Base-by-base conservation (phyloP, 352 stramenopile species). In the Phytopythium cucurbitacearum region DNA sequence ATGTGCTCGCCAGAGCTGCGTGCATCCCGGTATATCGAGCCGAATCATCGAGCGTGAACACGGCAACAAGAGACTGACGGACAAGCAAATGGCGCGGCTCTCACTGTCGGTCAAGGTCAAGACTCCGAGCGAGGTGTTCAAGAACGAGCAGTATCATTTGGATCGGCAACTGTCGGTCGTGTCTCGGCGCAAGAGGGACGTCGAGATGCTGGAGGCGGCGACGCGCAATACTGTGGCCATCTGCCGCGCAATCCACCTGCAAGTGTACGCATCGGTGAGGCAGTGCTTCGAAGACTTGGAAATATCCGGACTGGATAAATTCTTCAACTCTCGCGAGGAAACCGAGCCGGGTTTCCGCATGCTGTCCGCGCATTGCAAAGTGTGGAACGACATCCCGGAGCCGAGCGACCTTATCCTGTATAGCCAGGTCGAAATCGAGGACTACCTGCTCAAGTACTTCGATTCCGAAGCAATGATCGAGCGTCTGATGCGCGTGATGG, bases 1-100 rank as follows among this genome's bases (percentile, higher is more conserved):
- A n/a, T 67, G 58, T 12, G 74, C 71, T 32, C 64, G 80, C 12
- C 80, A 90, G 59, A 80, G 71, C 50, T 88, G 77, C 56, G 75
- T 90, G 28, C 77, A 90, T 34, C 69, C 72, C 8, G 80, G 77
- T 4, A 87, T 90, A 15, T 88, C 80, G 21, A 77, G 88, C 57
- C 75, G 80, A 7, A 61, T 90, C 16, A 44, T 87, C 2, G 73
- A 88, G 28, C 67, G 79, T 13, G 67, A 90, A 33, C 55, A 64
- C 33, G 56, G 71, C 33, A 40, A 46, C 13, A 57, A 44, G 11
- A 50, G 56, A 50, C 48, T 38, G 0, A 41, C 33, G 42, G 47
- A 64, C 15, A 63, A 61, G 47, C 56, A 64, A 8, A 38, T 60
- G 16, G 39, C 67, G 38, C 42, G 57, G 3, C 48, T 77, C 9